Evolutionary conservation across 1,139 yeast species (phyloP), one percentile per base, ranked within the genome.

Genomic region (Debaryomyces singareniensis): DNA sequence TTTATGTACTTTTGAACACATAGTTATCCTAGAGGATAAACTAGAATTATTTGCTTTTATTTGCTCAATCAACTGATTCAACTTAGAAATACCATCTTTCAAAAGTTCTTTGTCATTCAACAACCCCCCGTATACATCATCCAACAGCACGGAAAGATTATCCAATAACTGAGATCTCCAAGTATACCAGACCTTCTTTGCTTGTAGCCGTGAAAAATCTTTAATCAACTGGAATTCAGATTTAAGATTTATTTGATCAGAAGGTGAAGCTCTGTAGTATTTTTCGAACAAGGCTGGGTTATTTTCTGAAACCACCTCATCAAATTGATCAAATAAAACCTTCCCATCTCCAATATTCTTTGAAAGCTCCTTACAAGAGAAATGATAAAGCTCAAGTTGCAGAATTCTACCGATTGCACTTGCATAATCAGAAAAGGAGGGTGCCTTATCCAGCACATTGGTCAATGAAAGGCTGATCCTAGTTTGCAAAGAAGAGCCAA

Each of bases 131-230:
- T 46, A 38, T 35, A 54, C 62, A 24, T 47, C 49, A 18, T 53
- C 48, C 24, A 71, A 47, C 29, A 63, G 71, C 15, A 49, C 49
- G 23, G 63, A 42, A 14, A 73, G 52, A 29, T 52, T 61, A 35
- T 39, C 35, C 1, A 69, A 51, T 25, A 74, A 49, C 35, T 69
- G 68, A n/a, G 56, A 49, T 37, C 80, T 51, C 82, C 82, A 75
- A 24, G 59, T 66, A 41, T 72, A 74, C 81, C 81, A 76, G 1
- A 69, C 67, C 14, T 61, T 62, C 34, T 59, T 64, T 3, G 80
- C 72, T 42, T 69, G 69, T 24, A 58, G 61, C 20, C 78, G 57
- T 3, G 79, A 59, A 35, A 49, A 65, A 30, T 70, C 75, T 44
- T 71, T 72, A 31, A 74, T 50, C 16, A 64, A 45, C 24, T 61